Conservation (phyloP, 768 basidiomycete species). For the Tricholoma flavovirens region DNA sequence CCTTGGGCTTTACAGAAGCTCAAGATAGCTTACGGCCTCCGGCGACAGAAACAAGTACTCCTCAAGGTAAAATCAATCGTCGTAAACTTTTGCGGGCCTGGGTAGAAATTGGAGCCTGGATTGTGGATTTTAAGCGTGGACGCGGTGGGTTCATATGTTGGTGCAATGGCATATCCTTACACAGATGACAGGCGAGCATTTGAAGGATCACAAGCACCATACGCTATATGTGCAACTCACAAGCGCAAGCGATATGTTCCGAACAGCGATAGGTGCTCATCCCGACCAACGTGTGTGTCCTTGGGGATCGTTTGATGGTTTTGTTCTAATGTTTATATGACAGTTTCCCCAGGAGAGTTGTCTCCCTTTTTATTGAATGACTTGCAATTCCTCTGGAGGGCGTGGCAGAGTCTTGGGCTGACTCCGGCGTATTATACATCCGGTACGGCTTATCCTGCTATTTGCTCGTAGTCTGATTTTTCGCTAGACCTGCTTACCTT, state of each 20-base stretch:
- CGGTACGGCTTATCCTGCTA: conserved; percentile 35
- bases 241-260: conserved; percentile 64
- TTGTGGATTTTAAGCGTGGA: conserved; percentile 48
- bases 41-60: conserved; percentile 38
- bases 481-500: conserved; percentile 66
- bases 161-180: not conserved
- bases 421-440: conserved; percentile 61
- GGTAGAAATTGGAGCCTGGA: conserved; percentile 70
- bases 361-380: conserved; percentile 32
- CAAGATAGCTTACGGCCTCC: conserved; percentile 53
- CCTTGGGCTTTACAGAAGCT: conserved; percentile 38
- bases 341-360: conserved; percentile 51
- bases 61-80: conserved; percentile 45
- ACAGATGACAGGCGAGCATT: conserved; percentile 3
- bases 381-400: conserved; percentile 33
- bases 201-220: conserved; percentile 38
- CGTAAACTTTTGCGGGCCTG: conserved; percentile 71
- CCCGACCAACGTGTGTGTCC: conserved; percentile 61
- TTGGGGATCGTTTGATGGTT: not conserved
- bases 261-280: conserved; percentile 69
- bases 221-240: conserved; percentile 48
- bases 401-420: conserved; percentile 52
- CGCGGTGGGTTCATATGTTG: conserved; percentile 32
- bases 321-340: conserved; percentile 3
- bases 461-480: conserved; percentile 1